Conservation (phyloP, 2,329 filamentous ascomycete genomes). For the Fusarium sp. region DNA sequence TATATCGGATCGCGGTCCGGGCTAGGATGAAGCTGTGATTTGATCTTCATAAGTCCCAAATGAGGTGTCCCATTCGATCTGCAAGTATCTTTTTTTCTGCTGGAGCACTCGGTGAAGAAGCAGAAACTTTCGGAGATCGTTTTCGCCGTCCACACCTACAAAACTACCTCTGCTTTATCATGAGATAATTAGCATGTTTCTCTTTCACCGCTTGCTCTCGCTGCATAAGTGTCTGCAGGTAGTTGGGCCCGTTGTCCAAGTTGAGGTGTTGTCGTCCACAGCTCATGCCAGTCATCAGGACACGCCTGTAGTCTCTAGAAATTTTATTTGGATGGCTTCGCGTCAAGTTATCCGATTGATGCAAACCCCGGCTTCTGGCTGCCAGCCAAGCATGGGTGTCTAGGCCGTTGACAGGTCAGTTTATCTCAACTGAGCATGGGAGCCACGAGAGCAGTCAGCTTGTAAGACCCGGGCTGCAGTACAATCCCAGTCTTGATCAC, state of each 20-base stretch:
- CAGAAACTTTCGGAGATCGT: constrained; percentile 1
- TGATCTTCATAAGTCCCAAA: constrained; percentile 31
- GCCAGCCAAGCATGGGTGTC: constrained; percentile 38
- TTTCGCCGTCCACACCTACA: constrained; percentile 5
- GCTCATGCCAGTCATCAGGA: constrained; percentile 32
- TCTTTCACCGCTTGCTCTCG: constrained; percentile 45
- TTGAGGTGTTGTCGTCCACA: constrained; percentile 29
- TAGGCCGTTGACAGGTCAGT: constrained; percentile 40
- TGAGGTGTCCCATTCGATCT: constrained; percentile 19
- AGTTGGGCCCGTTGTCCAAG: constrained; percentile 26
- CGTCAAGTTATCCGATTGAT: constrained; percentile 26
- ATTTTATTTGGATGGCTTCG: constrained; percentile 4
- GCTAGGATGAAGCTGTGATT: constrained; percentile 26
- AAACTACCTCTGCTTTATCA: constrained; percentile 19
- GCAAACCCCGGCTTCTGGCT: constrained; percentile 35
- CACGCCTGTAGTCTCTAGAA: constrained; percentile 37
- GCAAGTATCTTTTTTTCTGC: constrained; percentile 10
- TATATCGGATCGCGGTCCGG: constrained; percentile 22
- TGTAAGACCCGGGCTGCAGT: constrained; percentile 27
- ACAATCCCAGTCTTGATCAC: constrained; percentile 10
- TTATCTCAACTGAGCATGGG: constrained; percentile 42
- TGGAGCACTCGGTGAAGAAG: constrained; percentile 15
- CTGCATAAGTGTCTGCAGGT: constrained; percentile 41
- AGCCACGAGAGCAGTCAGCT: constrained; percentile 45
- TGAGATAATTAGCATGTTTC: constrained; percentile 19